Evolutionary conservation across 805 yeast species (phyloP).

Genomic region (Saccharomycopsis guyanensis): DNA sequence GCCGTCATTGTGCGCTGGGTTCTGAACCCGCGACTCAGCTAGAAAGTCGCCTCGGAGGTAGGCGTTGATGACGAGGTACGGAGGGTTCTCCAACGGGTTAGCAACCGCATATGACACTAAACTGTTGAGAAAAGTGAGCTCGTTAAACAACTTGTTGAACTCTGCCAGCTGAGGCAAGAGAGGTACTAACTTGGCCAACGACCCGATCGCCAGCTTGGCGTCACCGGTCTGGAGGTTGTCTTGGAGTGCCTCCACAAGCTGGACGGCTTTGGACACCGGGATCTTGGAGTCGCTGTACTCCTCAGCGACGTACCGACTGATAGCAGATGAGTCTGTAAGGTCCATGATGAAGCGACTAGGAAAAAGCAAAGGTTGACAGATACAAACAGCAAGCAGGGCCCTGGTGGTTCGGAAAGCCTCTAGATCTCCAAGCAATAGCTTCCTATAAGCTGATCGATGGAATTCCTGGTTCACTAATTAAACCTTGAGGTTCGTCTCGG

Average conservation of each 20-base stretch:
- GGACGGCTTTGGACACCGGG: neutral
- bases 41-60: constrained; percentile 8
- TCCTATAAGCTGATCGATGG: too few relatives aligned
- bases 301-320: neutral
- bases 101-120: neutral
- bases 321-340: neutral
- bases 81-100: constrained; percentile 11
- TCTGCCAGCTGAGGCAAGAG: neutral
- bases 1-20: constrained; percentile 1
- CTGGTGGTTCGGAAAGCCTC: too few relatives aligned
- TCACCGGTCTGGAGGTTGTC: neutral
- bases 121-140: neutral
- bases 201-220: neutral
- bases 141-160: neutral
- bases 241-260: neutral
- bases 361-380: too few relatives aligned
- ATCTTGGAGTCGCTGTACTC: too few relatives aligned
- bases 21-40: neutral
- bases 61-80: constrained; percentile 8
- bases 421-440: too few relatives aligned
- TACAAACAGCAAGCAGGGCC: too few relatives aligned
- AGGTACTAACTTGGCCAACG: neutral
- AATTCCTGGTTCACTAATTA: too few relatives aligned
- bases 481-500: too few relatives aligned
- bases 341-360: too few relatives aligned